Evolutionary conservation across 495 filamentous ascomycete species (phyloP).

Genomic region (Aspergillus ostianus): DNA sequence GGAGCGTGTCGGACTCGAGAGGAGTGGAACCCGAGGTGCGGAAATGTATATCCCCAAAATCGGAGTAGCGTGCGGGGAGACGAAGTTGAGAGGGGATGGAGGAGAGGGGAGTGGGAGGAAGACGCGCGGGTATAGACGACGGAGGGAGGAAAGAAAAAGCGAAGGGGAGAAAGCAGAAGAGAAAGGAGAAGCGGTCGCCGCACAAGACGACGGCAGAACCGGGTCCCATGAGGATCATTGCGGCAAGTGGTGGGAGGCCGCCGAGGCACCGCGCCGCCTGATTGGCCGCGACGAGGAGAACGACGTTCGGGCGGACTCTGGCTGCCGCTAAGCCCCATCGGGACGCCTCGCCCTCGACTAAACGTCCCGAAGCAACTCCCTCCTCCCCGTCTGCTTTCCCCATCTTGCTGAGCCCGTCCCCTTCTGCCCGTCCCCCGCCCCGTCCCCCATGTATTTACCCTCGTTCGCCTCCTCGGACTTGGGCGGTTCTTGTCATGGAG

Average conservation of each 20-base stretch:
- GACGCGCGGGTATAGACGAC: conserved; percentile 20
- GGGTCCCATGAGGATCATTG: conserved; percentile 24
- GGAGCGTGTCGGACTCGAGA: conserved; percentile 16
- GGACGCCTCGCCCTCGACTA: conserved; percentile 17
- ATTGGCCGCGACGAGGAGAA: conserved; percentile 50
- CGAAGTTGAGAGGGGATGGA: not conserved
- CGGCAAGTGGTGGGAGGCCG: conserved; percentile 24
- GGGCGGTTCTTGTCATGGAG: conserved; percentile 14
- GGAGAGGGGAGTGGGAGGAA: conserved; percentile 18
- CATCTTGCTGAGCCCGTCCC: conserved; percentile 16
- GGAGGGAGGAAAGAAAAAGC: conserved; percentile 20
- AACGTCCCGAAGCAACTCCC: conserved; percentile 7
- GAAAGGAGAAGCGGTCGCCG: conserved; percentile 44
- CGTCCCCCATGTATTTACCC: conserved; percentile 33
- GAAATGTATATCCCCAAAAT: conserved; percentile 2
- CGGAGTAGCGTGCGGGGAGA: conserved; percentile 9
- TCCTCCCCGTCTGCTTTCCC: conserved; percentile 19
- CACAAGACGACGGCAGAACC: conserved; percentile 37
- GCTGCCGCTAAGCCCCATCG: conserved; percentile 19
- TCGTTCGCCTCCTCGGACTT: conserved; percentile 40
- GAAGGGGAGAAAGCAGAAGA: conserved; percentile 33
- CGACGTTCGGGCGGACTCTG: conserved; percentile 27
- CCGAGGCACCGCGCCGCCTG: conserved; percentile 27
- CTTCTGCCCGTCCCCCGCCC: conserved; percentile 12
- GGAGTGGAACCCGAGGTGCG: conserved; percentile 9